Conservation (phyloP, 208 protist genomes). For the Leishmania tarentolae region DNA sequence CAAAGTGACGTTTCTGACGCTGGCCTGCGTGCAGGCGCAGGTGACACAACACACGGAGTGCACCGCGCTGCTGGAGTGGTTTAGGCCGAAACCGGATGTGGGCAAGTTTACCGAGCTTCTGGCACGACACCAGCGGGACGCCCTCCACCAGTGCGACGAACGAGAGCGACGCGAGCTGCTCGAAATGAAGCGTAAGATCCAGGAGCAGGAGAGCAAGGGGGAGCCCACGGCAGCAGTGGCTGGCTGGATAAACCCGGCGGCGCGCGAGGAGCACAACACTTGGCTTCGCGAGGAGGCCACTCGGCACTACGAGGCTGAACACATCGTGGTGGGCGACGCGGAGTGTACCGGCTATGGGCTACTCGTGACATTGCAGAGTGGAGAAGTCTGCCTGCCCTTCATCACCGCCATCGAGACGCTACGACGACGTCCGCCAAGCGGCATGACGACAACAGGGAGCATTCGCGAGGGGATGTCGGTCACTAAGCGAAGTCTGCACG, state of each 20-base stretch:
- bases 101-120: conserved; percentile 59
- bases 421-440: conserved; percentile 16
- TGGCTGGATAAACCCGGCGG: conserved; percentile 47
- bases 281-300: conserved; percentile 66
- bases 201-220: conserved; percentile 71
- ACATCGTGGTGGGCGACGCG: conserved; percentile 60
- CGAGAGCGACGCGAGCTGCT: conserved; percentile 80
- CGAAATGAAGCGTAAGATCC: conserved; percentile 78
- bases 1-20: conserved; percentile 81
- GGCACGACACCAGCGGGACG: conserved; percentile 40
- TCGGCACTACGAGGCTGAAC: conserved; percentile 70
- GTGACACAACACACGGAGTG: conserved; percentile 78
- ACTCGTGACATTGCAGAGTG: conserved; percentile 38
- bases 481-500: conserved; percentile 1
- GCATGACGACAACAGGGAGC: conserved; percentile 4
- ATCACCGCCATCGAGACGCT: conserved; percentile 34
- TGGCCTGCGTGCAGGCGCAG: conserved; percentile 56
- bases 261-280: conserved; percentile 76
- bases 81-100: conserved; percentile 48
- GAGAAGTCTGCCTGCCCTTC: conserved; percentile 48
- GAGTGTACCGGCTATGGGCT: conserved; percentile 68
- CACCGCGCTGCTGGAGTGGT: conserved; percentile 69
- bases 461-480: conserved; percentile 12
- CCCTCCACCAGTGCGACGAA: conserved; percentile 74
- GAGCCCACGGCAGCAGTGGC: conserved; percentile 40